phyloP scores from a whole-genome alignment of 225 moss, liverwort and hornwort species.

The Takakia lepidozioides region DNA sequence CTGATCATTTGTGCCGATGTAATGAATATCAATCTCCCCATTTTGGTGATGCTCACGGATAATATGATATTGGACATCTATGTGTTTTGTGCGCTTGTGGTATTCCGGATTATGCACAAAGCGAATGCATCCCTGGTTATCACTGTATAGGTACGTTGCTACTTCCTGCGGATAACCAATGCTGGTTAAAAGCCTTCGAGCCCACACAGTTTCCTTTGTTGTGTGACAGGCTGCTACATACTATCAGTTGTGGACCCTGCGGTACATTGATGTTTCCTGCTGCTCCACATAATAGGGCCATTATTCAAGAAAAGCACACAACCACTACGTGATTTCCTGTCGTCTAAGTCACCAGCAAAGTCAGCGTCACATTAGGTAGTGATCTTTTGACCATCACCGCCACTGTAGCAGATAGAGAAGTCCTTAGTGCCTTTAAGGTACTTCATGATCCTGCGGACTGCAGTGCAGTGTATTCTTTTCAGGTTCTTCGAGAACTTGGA shows the following conservation, averaged over 20 bases:
- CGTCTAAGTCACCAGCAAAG: constrained; percentile 1
- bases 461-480: background rate
- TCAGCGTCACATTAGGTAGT: constrained; percentile 4
- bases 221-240: constrained; percentile 3
- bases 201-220: constrained; percentile 4
- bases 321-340: background rate
- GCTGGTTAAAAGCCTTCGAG: background rate
- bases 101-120: too few relatives aligned
- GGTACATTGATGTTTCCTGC: background rate
- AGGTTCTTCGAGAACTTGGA: background rate
- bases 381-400: background rate
- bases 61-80: too few relatives aligned
- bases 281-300: background rate
- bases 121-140: too few relatives aligned
- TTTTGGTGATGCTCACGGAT: too few relatives aligned
- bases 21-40: too few relatives aligned
- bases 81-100: too few relatives aligned
- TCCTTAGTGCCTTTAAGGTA: background rate
- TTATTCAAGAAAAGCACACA: background rate
- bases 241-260: constrained; percentile 2
- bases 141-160: background rate
- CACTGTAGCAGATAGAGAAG: background rate
- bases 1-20: too few relatives aligned
- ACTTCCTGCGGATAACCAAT: background rate
- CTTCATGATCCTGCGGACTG: too few relatives aligned